Evolutionary conservation across 192 early-diverging fungal species (phyloP).

Genomic region (Chytriomyces sp.): DNA sequence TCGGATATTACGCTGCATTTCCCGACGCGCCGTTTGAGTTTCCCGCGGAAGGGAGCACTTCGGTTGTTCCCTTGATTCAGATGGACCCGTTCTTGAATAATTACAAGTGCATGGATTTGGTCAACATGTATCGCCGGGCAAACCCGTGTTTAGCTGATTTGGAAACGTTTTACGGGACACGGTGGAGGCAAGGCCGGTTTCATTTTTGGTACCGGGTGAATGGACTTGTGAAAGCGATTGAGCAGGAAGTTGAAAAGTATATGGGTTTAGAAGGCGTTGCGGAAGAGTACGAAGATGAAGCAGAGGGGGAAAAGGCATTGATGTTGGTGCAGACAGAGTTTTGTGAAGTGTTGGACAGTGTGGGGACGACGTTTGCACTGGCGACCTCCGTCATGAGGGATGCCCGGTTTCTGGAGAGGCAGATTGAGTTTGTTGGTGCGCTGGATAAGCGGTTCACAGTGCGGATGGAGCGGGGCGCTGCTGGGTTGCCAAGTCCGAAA

Average conservation of each 20-base stretch:
- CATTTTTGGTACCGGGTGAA: neutral
- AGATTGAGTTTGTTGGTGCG: neutral
- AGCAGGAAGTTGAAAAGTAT: neutral
- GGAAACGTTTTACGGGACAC: neutral
- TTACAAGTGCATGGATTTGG: neutral
- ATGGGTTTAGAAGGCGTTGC: neutral
- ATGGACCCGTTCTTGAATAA: neutral
- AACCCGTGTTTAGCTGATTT: neutral
- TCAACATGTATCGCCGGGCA: neutral
- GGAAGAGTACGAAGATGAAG: neutral
- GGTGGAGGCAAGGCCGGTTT: neutral
- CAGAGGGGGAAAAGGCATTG: neutral
- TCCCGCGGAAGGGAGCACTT: neutral
- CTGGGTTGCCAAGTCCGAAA: neutral
- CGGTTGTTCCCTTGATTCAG: neutral
- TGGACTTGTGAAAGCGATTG: neutral
- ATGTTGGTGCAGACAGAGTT: neutral
- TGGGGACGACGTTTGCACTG: neutral
- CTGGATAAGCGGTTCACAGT: neutral
- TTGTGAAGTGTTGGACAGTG: neutral
- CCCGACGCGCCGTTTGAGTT: neutral
- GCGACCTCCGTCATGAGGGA: neutral
- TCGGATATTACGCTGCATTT: neutral
- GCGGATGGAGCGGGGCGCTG: neutral
- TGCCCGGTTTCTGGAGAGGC: neutral